Evolutionary conservation across 1,284 basidiomycete genomes (phyloP).

Genomic region (Papiliotrema fonsecae): DNA sequence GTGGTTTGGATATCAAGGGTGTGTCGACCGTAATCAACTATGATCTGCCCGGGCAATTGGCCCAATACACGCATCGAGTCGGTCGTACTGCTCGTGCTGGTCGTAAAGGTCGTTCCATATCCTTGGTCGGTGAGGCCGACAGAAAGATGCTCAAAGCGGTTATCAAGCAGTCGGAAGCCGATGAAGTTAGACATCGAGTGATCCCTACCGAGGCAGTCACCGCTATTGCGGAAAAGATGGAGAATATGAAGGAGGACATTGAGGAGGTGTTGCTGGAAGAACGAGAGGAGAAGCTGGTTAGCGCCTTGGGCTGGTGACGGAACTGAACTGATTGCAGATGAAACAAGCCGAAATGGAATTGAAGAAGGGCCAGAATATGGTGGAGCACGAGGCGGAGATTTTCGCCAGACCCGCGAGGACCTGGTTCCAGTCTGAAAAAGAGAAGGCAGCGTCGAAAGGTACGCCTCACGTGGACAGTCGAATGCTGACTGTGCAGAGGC

Average conservation of each 20-base stretch:
- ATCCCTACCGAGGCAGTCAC: slow-evolving; percentile 73
- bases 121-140: slow-evolving; percentile 92
- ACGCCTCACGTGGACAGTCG: slow-evolving; percentile 17
- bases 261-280: slow-evolving; percentile 82
- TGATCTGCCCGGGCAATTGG: slow-evolving; percentile 91
- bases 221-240: slow-evolving; percentile 67
- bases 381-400: slow-evolving; percentile 92
- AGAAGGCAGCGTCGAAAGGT: slow-evolving; percentile 79
- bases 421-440: slow-evolving; percentile 92
- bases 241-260: slow-evolving; percentile 72
- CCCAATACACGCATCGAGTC: slow-evolving; percentile 93
- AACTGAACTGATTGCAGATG: slow-evolving; percentile 51
- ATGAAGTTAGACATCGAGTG: slow-evolving; percentile 84
- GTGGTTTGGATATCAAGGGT: slow-evolving; percentile 94
- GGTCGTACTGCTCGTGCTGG: slow-evolving; percentile 95
- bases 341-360: slow-evolving; percentile 94
- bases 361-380: slow-evolving; percentile 91
- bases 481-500: slow-evolving; percentile 51
- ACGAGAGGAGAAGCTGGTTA: slow-evolving; percentile 86
- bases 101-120: slow-evolving; percentile 84
- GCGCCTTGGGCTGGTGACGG: slow-evolving; percentile 14
- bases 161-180: slow-evolving; percentile 80
- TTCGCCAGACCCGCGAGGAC: slow-evolving; percentile 87
- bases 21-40: slow-evolving; percentile 98
- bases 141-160: slow-evolving; percentile 94